These are phyloP conservation scores for Crotalaria pallida DNA, from an alignment of 306 rosid species.

Conservation along the genomic window DNA sequence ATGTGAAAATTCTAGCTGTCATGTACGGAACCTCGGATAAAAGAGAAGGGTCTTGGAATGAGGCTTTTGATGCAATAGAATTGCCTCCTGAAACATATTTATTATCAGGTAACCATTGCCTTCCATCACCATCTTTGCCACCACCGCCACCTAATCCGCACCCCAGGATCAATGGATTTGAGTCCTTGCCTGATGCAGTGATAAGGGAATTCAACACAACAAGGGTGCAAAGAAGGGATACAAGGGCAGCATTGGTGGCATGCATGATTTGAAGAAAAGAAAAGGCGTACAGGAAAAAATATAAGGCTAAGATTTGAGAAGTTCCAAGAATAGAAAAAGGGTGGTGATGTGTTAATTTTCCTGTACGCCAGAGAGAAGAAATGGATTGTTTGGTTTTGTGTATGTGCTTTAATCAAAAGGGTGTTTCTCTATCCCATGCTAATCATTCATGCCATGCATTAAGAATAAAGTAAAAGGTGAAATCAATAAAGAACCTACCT, in stretches of 20 bases:
- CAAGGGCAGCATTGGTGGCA: background rate
- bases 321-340: no score
- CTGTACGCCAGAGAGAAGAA: constrained; percentile 22
- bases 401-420: background rate
- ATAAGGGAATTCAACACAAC: constrained; percentile 8
- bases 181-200: background rate
- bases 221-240: background rate
- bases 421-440: background rate
- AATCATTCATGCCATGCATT: background rate
- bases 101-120: constrained; percentile 35
- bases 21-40: constrained; percentile 40
- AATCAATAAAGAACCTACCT: constrained; percentile 24
- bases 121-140: constrained; percentile 41
- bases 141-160: constrained; percentile 31
- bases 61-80: constrained; percentile 20
- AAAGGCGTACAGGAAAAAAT: constrained; percentile 43
- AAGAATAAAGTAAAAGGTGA: background rate
- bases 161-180: constrained; percentile 20
- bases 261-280: background rate
- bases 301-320: background rate
- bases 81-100: constrained; percentile 17
- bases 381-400: background rate
- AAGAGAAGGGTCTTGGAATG: constrained; percentile 47
- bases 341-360: background rate
- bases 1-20: constrained; percentile 36